Evolutionary conservation across 257 asterid genomes (phyloP).

Genomic region (Solanum sejunctum): DNA sequence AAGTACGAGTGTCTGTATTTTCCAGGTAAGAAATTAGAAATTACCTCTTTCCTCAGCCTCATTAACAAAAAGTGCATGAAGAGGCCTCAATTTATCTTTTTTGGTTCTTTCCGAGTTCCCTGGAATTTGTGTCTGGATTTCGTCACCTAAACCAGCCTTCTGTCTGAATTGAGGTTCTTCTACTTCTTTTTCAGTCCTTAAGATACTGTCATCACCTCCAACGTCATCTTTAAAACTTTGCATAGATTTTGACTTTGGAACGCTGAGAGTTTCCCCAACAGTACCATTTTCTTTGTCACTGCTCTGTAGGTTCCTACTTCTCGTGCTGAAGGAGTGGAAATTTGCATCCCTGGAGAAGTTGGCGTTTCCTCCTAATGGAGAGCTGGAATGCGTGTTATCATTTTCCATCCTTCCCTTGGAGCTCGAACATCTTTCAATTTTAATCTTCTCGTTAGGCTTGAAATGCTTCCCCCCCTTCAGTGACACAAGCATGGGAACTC

Average conservation of each 20-base stretch:
- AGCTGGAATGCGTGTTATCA: background rate
- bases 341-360: background rate
- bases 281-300: background rate
- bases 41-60: constrained; percentile 31
- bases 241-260: constrained; percentile 12
- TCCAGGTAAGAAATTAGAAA: background rate
- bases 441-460: constrained; percentile 11
- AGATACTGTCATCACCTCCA: background rate
- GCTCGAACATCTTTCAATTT: constrained; percentile 16
- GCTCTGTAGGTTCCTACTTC: constrained; percentile 2
- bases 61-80: constrained; percentile 14
- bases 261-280: background rate
- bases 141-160: constrained; percentile 4
- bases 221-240: constrained; percentile 1
- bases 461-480: constrained; percentile 14
- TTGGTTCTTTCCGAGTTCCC: constrained; percentile 8
- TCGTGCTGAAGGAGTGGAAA: constrained; percentile 1
- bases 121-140: constrained; percentile 3
- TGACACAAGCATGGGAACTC: constrained; percentile 42
- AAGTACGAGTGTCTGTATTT: background rate
- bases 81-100: constrained; percentile 11
- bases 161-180: constrained; percentile 13
- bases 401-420: constrained; percentile 26
- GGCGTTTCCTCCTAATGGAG: background rate
- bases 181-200: background rate